Percentiles rank a stretch among this genome's conserved stretches.
Conservation (phyloP, 2,329 filamentous ascomycete species). For the Phoma sp. region DNA sequence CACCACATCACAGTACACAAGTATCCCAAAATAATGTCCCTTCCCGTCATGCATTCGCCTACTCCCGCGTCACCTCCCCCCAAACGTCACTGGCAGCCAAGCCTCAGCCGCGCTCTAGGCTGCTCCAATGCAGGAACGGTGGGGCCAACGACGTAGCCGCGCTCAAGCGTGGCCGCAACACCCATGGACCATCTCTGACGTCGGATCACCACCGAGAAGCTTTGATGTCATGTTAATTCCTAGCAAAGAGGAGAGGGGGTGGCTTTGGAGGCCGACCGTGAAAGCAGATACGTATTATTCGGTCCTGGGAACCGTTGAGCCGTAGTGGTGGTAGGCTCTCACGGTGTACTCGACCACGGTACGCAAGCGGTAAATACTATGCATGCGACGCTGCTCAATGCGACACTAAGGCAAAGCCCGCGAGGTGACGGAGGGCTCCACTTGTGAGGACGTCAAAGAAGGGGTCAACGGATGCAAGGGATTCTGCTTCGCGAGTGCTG, state of each 20-base stretch:
- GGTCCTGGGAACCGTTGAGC: not conserved
- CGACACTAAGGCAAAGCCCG: not conserved
- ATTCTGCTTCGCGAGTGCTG: not conserved
- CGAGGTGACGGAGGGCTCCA: conserved; percentile 5
- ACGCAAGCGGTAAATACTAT: not conserved
- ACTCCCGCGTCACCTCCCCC: conserved; percentile 7
- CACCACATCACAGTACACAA: not conserved
- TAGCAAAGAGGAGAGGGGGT: not conserved
- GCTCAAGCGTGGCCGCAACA: not conserved
- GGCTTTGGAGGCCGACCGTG: not conserved
- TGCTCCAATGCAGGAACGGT: conserved; percentile 14
- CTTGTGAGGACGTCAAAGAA: conserved; percentile 3
- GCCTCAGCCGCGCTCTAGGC: conserved; percentile 9
- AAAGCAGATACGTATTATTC: not conserved
- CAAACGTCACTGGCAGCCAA: conserved; percentile 14
- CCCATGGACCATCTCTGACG: conserved; percentile 14
- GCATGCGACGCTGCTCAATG: not conserved
- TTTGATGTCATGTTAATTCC: conserved; percentile 5
- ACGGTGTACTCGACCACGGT: not conserved
- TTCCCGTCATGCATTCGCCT: conserved; percentile 2
- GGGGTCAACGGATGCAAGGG: not conserved
- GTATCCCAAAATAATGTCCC: conserved; percentile 2
- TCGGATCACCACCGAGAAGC: conserved; percentile 1
- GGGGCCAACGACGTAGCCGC: conserved; percentile 15
- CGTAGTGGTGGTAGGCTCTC: not conserved